phyloP scores from a whole-genome alignment of 164 flowering plant species.

The Echeveria elegans region DNA sequence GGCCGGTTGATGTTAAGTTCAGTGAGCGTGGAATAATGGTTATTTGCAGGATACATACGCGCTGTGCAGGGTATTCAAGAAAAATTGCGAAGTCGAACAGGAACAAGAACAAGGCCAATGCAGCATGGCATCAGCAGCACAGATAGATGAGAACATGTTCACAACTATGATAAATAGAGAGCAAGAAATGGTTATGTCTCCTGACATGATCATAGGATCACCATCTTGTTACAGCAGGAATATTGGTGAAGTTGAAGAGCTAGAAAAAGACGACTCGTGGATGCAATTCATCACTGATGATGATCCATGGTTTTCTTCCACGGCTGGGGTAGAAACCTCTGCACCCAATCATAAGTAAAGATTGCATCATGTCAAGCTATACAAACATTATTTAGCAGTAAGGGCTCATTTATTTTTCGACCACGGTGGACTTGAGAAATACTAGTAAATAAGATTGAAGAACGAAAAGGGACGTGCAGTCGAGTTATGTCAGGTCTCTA shows the following conservation, averaged over 20 bases:
- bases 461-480: not conserved
- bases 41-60: constrained; percentile 12
- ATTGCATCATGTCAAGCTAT: not conserved
- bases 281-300: constrained; percentile 13
- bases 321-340: constrained; percentile 5
- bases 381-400: not conserved
- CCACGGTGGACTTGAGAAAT: not conserved
- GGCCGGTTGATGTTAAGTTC: not conserved
- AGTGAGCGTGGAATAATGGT: not conserved
- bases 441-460: not conserved
- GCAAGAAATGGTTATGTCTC: not conserved
- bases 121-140: not conserved
- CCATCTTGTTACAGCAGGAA: not conserved
- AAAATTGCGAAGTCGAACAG: constrained; percentile 1
- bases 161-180: not conserved
- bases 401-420: not conserved
- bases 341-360: not conserved
- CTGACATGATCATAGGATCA: constrained; percentile 1
- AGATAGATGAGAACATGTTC: not conserved
- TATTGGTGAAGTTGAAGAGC: not conserved
- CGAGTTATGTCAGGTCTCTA: not conserved
- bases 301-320: constrained; percentile 10
- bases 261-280: constrained; percentile 11
- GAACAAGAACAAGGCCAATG: constrained; percentile 8
- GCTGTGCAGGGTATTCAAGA: constrained; percentile 11